Base-by-base conservation (phyloP, 2,329 filamentous ascomycete genomes). In the Colletotrichum sp. region DNA sequence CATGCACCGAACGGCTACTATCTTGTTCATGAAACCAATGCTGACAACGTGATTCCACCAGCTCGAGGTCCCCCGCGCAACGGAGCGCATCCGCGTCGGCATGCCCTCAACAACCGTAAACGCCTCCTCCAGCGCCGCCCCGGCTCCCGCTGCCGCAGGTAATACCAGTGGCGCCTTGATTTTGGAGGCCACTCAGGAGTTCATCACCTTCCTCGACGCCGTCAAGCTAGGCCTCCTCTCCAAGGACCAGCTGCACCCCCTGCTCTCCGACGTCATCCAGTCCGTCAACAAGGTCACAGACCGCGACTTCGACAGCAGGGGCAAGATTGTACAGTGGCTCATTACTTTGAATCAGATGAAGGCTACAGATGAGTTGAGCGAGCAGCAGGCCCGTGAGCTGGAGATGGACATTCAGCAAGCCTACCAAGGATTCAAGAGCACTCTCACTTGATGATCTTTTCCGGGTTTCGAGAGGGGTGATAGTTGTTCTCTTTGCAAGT, bases 331-430 rank as follows among this genome's bases (percentile, higher is more conserved):
- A 72, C 96, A 98, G 84, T 99, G 97, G 97, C 90, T 99, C 79
- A 99, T 99, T 81, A 94, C 95, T 8, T 88, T 99, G 78, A 99
- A 99, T 83, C 96, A 98, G 86, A 99, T 99, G 97, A 95, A 95
- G 82, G 97, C 96, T 10, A 96, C 95, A 2, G 96, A 99, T 81
- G 96, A 98, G 84, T 85, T 99, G 79, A 93, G 91, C 80, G 95
- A 98, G 81, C 93, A 96, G 74, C 95, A 98, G 85, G 95, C 95
- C 8, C 90, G 96, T 73, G 96, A 99, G 84, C 87, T 99, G 79
- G 94, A 97, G 79, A 92, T 98, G 84, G 96, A 99, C 83, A 98
- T 99, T 82, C 95, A 98, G 82, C 93, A 95, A 81, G 96, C 96
- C 55, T 99, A 99, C 82, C 93, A 96, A 80, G 96, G 96, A 3